Conservation (phyloP, 2,329 filamentous ascomycete genomes). For the Mycosphaerella sp. region DNA sequence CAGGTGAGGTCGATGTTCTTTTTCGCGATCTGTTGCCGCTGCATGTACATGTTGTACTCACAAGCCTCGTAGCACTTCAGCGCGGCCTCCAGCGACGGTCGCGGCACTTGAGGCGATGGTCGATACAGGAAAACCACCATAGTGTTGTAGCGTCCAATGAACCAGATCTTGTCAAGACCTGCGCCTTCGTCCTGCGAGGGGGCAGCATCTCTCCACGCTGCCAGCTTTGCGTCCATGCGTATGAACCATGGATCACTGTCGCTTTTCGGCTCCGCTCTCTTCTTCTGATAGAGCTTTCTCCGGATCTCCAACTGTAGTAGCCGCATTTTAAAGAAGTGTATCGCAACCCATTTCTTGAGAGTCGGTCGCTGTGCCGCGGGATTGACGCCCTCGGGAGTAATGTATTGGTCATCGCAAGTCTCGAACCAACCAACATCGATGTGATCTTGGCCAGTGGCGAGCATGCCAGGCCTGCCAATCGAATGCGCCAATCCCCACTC, state of each 20-base stretch:
- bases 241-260: constrained; percentile 84
- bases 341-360: constrained; percentile 78
- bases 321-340: constrained; percentile 92
- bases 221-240: constrained; percentile 70
- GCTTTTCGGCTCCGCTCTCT: constrained; percentile 66
- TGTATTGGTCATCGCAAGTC: constrained; percentile 73
- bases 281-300: constrained; percentile 77
- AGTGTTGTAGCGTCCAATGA: constrained; percentile 67
- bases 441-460: constrained; percentile 74
- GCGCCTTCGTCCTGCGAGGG: constrained; percentile 64
- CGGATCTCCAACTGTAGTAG: constrained; percentile 82
- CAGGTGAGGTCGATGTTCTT: constrained; percentile 80
- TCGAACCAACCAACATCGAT: constrained; percentile 84
- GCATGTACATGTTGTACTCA: constrained; percentile 72
- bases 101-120: constrained; percentile 85
- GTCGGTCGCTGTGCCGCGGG: constrained; percentile 59
- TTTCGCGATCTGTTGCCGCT: constrained; percentile 70
- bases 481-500: constrained; percentile 83
- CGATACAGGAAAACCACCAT: constrained; percentile 85
- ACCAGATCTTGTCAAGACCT: constrained; percentile 64
- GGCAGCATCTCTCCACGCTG: constrained; percentile 69
- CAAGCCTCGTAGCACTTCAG: constrained; percentile 77
- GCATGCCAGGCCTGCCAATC: constrained; percentile 79
- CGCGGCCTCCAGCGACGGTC: constrained; percentile 73
- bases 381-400: constrained; percentile 68